A percentile compares a stretch with the other conserved stretches of the same genome.
phyloP scores from a whole-genome alignment of 2,329 filamentous ascomycete species.

The Colletotrichum limetticola region DNA sequence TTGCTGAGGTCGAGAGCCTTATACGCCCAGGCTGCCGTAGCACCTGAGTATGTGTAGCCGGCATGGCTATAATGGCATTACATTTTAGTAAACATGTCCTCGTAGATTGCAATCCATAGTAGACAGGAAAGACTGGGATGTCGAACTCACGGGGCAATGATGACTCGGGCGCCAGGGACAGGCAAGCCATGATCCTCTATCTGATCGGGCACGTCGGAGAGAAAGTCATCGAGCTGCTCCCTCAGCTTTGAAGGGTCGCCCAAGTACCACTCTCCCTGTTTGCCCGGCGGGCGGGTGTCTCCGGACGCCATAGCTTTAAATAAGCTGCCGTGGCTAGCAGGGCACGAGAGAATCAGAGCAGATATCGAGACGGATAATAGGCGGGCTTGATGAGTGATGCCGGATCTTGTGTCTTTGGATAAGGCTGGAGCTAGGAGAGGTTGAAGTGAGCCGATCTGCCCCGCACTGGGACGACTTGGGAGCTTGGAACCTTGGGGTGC shows the following conservation, averaged over 20 bases:
- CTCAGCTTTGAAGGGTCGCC: constrained; percentile 68
- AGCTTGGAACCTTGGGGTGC: background rate
- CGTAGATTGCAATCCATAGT: too few relatives aligned
- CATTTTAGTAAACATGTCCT: background rate
- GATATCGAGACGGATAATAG: background rate
- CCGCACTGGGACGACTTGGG: constrained; percentile 5
- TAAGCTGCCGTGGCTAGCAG: too few relatives aligned
- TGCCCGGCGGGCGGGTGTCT: constrained; percentile 59
- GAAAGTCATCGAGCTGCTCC: constrained; percentile 77
- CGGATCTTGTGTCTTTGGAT: background rate
- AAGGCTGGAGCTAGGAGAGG: background rate
- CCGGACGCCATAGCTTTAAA: background rate
- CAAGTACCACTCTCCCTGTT: constrained; percentile 92
- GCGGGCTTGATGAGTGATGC: background rate
- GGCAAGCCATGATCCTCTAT: constrained; percentile 73
- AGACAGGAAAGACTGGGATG: too few relatives aligned
- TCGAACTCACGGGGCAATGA: constrained; percentile 52
- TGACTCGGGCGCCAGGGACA: constrained; percentile 78
- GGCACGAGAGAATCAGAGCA: background rate
- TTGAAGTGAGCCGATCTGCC: constrained; percentile 16
- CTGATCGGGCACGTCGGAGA: constrained; percentile 75
- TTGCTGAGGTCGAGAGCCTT: constrained; percentile 84
- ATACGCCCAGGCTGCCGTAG: constrained; percentile 94
- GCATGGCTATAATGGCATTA: constrained; percentile 74
- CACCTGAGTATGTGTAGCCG: constrained; percentile 91